Evolutionary conservation across 805 yeast genomes (phyloP).

Genomic region (Yueomyces sp.): DNA sequence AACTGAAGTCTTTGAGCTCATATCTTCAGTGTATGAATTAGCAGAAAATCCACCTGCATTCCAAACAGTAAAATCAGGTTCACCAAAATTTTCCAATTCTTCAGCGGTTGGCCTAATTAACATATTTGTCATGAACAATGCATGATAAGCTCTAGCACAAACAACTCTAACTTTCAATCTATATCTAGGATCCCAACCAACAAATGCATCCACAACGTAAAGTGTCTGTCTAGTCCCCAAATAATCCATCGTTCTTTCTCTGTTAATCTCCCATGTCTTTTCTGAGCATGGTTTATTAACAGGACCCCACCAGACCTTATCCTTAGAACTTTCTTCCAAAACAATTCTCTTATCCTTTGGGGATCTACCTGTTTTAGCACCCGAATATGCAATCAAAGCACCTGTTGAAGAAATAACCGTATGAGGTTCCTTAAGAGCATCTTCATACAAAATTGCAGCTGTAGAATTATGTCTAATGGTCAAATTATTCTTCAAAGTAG

Average conservation of each 20-base stretch:
- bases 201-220: slow-evolving; percentile 90
- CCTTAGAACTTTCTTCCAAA: slow-evolving; percentile 75
- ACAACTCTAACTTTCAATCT: slow-evolving; percentile 90
- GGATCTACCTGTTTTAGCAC: slow-evolving; percentile 93
- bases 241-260: slow-evolving; percentile 94
- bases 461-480: slow-evolving; percentile 53
- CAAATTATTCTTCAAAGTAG: not conserved
- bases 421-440: slow-evolving; percentile 79
- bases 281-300: slow-evolving; percentile 91
- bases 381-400: slow-evolving; percentile 91
- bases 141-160: slow-evolving; percentile 98
- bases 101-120: slow-evolving; percentile 86
- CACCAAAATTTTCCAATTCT: slow-evolving; percentile 81
- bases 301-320: slow-evolving; percentile 98
- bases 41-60: slow-evolving; percentile 99
- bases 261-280: slow-evolving; percentile 87
- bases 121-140: slow-evolving; percentile 96
- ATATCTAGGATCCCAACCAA: slow-evolving; percentile 99
- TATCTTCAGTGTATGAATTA: slow-evolving; percentile 87
- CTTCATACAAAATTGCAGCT: slow-evolving; percentile 86
- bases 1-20: slow-evolving; percentile 92
- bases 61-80: slow-evolving; percentile 96
- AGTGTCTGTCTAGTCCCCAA: slow-evolving; percentile 89
- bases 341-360: slow-evolving; percentile 98
- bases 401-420: slow-evolving; percentile 89